These are phyloP conservation scores for Kalaharituber pfeilii DNA, from an alignment of 2,329 filamentous ascomycete species.

Conservation along the genomic window DNA sequence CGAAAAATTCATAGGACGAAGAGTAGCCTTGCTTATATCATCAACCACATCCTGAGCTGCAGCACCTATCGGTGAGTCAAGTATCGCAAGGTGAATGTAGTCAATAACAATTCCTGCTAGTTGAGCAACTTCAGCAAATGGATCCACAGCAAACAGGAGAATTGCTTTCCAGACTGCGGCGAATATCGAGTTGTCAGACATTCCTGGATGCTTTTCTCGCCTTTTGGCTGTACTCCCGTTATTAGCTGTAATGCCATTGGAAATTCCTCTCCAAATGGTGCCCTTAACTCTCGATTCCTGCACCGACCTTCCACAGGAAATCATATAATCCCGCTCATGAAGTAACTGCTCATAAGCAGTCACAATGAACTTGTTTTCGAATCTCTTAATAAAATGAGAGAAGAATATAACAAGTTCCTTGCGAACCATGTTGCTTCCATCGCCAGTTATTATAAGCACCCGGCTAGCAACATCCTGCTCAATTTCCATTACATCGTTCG, in stretches of 20 bases:
- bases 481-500: conserved; percentile 73
- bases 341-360: conserved; percentile 78
- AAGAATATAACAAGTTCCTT: conserved; percentile 89
- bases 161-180: conserved; percentile 89
- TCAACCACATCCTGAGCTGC: conserved; percentile 56
- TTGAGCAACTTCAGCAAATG: conserved; percentile 78
- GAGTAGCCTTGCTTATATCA: conserved; percentile 39
- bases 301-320: conserved; percentile 37
- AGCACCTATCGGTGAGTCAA: conserved; percentile 57
- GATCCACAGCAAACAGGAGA: conserved; percentile 77
- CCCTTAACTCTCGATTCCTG: not conserved
- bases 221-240: conserved; percentile 20
- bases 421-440: conserved; percentile 84
- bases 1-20: conserved; percentile 24
- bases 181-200: conserved; percentile 79
- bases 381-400: conserved; percentile 75
- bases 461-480: conserved; percentile 84
- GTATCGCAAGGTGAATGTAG: conserved; percentile 58
- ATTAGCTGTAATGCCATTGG: conserved; percentile 23
- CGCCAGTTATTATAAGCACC: conserved; percentile 76
- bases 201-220: conserved; percentile 32
- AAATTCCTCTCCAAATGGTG: conserved; percentile 30
- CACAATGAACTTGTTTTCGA: conserved; percentile 82
- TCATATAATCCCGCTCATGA: conserved; percentile 55
- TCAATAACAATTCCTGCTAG: conserved; percentile 77